Conservation (phyloP, 2,329 filamentous ascomycete genomes). For the Cladorrhinum sp. region DNA sequence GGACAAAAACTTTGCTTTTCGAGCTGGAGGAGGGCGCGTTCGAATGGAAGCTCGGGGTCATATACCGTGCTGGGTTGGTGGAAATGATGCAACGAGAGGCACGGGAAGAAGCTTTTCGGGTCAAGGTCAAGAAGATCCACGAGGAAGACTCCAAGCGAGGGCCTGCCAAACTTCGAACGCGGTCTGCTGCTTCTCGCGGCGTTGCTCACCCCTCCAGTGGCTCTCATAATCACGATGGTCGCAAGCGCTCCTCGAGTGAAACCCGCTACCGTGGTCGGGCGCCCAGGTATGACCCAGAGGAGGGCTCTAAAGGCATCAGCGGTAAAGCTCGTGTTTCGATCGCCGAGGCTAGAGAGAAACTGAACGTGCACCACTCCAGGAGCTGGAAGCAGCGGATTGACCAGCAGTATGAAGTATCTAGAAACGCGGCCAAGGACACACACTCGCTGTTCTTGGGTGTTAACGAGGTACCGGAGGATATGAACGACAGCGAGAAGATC, state of each 20-base stretch:
- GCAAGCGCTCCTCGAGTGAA: slow-evolving; percentile 34
- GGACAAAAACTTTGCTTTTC: slow-evolving; percentile 78
- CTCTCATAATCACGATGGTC: slow-evolving; percentile 56
- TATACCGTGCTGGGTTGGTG: slow-evolving; percentile 82
- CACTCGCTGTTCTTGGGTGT: slow-evolving; percentile 77
- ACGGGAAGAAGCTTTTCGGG: slow-evolving; percentile 81
- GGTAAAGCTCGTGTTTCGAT: slow-evolving; percentile 69
- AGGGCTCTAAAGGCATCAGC: slow-evolving; percentile 64
- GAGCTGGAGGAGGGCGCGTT: slow-evolving; percentile 95
- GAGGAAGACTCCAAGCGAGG: slow-evolving; percentile 63
- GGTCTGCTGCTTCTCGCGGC: slow-evolving; percentile 48
- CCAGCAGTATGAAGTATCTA: slow-evolving; percentile 65
- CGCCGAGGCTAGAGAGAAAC: slow-evolving; percentile 69
- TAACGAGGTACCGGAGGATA: slow-evolving; percentile 76
- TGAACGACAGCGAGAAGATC: slow-evolving; percentile 80
- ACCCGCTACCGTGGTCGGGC: slow-evolving; percentile 40
- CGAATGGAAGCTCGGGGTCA: slow-evolving; percentile 94
- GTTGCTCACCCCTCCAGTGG: slow-evolving; percentile 32
- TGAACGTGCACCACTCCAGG: slow-evolving; percentile 78
- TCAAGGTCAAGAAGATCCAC: slow-evolving; percentile 82
- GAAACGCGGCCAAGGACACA: slow-evolving; percentile 72
- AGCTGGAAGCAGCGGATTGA: slow-evolving; percentile 94
- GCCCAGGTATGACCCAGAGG: slow-evolving; percentile 77
- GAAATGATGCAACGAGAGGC: slow-evolving; percentile 90
- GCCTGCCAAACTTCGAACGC: slow-evolving; percentile 50